Conservation (phyloP, 129 eudicot species). For the Erigeron canadensis region DNA sequence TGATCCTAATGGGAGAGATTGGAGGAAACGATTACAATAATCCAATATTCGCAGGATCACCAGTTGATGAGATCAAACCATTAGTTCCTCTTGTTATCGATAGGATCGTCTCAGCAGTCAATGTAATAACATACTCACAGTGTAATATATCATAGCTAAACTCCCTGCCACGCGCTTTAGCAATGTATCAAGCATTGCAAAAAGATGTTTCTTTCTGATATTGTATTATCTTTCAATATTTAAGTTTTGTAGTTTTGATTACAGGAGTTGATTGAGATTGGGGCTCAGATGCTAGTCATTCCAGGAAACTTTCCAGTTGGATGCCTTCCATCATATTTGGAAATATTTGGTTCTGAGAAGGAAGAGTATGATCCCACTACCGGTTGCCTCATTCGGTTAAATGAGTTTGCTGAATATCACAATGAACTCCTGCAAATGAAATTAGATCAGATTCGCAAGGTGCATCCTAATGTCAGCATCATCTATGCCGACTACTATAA, state of each 20-base stretch:
- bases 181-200: too few species aligned
- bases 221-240: background rate
- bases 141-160: background rate
- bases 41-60: slow-evolving; percentile 34
- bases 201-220: too few species aligned
- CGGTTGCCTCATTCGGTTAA: slow-evolving; percentile 39
- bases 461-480: slow-evolving; percentile 40
- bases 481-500: slow-evolving; percentile 53
- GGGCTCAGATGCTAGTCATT: slow-evolving; percentile 29
- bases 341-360: slow-evolving; percentile 3
- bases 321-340: slow-evolving; percentile 20
- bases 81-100: slow-evolving; percentile 28
- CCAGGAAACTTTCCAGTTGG: slow-evolving; percentile 43
- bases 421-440: slow-evolving; percentile 32
- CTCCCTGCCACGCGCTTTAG: too few species aligned
- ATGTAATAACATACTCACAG: slow-evolving; percentile 5
- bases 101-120: slow-evolving; percentile 26
- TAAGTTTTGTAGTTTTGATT: background rate
- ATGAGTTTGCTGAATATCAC: slow-evolving; percentile 41
- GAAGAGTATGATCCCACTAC: slow-evolving; percentile 45
- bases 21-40: slow-evolving; percentile 73
- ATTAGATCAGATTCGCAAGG: slow-evolving; percentile 25
- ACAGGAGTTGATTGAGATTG: slow-evolving; percentile 32
- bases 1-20: slow-evolving; percentile 67
- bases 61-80: slow-evolving; percentile 22